phyloP scores from a whole-genome alignment of 75 land plant species.

The Larix kaempferi region DNA sequence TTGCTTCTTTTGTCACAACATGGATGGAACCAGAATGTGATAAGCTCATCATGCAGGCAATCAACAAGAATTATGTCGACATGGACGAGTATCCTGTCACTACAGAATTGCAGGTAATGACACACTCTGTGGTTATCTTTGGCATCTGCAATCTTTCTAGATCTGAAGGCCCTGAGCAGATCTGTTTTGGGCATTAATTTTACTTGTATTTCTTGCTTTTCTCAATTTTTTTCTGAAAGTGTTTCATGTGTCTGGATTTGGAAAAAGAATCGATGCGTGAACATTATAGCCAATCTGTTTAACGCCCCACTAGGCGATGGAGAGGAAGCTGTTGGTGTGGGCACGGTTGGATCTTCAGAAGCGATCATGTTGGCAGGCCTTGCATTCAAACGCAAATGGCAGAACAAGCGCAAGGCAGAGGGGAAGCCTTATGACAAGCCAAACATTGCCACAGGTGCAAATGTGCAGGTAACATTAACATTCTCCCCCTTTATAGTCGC shows the following conservation, averaged over 20 bases:
- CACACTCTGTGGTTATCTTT: background rate
- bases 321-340: slow-evolving; percentile 45
- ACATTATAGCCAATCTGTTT: slow-evolving; percentile 65
- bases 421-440: slow-evolving; percentile 62
- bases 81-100: slow-evolving; percentile 78
- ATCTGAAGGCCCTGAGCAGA: background rate
- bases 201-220: too few species aligned
- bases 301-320: slow-evolving; percentile 47
- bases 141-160: too few species aligned
- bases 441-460: slow-evolving; percentile 61
- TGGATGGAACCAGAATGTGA: slow-evolving; percentile 84
- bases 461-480: slow-evolving; percentile 36
- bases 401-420: slow-evolving; percentile 47
- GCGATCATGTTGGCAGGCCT: slow-evolving; percentile 67
- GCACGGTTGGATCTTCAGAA: slow-evolving; percentile 66
- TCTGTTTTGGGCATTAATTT: background rate
- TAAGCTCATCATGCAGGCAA: slow-evolving; percentile 43
- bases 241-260: background rate
- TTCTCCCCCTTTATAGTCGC: too few species aligned
- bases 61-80: slow-evolving; percentile 74
- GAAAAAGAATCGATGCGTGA: slow-evolving; percentile 63
- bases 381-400: slow-evolving; percentile 68
- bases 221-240: too few species aligned
- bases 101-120: slow-evolving; percentile 53
- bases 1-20: slow-evolving; percentile 78